Conservation (phyloP, 768 basidiomycete species). For the Phanerochaete carnosa region DNA sequence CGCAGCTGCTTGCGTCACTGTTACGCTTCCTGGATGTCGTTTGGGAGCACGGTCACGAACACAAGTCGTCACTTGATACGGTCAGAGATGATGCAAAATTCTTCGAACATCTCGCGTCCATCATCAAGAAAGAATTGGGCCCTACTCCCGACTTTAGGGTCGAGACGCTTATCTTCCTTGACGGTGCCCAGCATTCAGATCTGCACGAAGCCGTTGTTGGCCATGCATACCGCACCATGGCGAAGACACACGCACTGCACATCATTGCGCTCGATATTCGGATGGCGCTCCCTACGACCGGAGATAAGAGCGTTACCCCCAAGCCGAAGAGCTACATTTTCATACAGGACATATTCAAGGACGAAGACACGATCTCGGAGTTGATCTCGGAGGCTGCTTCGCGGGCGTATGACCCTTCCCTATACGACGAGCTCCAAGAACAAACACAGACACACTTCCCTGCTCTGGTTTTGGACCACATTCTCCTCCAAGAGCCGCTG, state of each 20-base stretch:
- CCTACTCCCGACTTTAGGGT: conserved; percentile 68
- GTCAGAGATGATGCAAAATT: conserved; percentile 57
- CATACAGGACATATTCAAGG: conserved; percentile 54
- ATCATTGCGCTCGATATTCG: conserved; percentile 75
- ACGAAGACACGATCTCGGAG: conserved; percentile 62
- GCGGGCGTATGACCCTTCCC: conserved; percentile 65
- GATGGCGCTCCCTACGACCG: conserved; percentile 44
- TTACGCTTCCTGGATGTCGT: conserved; percentile 74
- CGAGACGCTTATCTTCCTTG: conserved; percentile 42
- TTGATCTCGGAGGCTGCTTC: conserved; percentile 66
- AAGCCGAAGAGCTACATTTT: conserved; percentile 61
- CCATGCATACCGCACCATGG: conserved; percentile 66
- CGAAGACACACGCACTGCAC: conserved; percentile 72
- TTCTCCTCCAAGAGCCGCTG: conserved; percentile 59
- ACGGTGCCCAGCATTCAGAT: conserved; percentile 49
- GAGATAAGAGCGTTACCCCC: conserved; percentile 15
- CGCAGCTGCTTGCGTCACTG: conserved; percentile 69
- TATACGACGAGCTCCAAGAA: conserved; percentile 61
- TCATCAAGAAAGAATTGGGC: conserved; percentile 68
- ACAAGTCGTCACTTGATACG: conserved; percentile 53
- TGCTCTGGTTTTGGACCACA: conserved; percentile 58
- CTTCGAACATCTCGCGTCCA: conserved; percentile 65
- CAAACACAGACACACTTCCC: conserved; percentile 51
- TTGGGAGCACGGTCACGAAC: conserved; percentile 79
- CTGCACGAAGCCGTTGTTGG: conserved; percentile 58